Evolutionary conservation across 23 red algal genomes (phyloP), one percentile per base, ranked within the genome.

Genomic region (Cyanidiococcus yangmingshanensis): DNA sequence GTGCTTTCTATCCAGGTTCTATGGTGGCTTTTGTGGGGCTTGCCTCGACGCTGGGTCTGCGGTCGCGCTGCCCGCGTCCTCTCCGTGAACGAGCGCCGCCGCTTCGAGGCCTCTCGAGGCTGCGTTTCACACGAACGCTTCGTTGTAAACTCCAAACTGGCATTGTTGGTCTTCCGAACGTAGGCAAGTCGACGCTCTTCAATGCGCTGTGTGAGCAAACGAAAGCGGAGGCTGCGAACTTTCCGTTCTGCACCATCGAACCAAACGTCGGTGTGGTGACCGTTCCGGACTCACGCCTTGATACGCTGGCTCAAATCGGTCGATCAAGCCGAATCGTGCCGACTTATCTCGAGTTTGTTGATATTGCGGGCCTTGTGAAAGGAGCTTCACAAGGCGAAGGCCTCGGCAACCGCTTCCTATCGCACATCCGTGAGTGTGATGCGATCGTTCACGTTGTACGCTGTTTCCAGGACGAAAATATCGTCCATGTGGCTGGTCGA

Each of bases 241-340:
- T 91, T 80, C 94, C 94, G 0, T 98, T 98, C 40, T 98, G 94
- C 41, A 98, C 94, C 25, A 83, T 98, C 79, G 94, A 98, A 38
- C 94, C 94, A 26, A 98, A 98, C 78, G 82, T 92, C 21, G 94
- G 94, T 50, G 80, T 98, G 3, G 94, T 90, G 24, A 84, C 79
- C 0, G 94, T 98, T 12, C 94, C 89, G 32, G 94, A 98, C 76
- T 58, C 75, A 50, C 88, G 94, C 59, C 78, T 98, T n/a, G 39
- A 84, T 2, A 78, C 76, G 16, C 79, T 98, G 12, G 68, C 71
- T 2, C 39, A 76, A 45, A 57, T 98, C 68, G 83, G 85, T 39
- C 51, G 84, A 1, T 86, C 80, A 24, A 88, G 41, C 40, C 83
- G 83, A 27, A 85, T 91, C 30, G 77, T 91, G 25, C 94, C 94